Base-by-base conservation (phyloP, 495 filamentous ascomycete species). In the Penicillium samsonianum region DNA sequence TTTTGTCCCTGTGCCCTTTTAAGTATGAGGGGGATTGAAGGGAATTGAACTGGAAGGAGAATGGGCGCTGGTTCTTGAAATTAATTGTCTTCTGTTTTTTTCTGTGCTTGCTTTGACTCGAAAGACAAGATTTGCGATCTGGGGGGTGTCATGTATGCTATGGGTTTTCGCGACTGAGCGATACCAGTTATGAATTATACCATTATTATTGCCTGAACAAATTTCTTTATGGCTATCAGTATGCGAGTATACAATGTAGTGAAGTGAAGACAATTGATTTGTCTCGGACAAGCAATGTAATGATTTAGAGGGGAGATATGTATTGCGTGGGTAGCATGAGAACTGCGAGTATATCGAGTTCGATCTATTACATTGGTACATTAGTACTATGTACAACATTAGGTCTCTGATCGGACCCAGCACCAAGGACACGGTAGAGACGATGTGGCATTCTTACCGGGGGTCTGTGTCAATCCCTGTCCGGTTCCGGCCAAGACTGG, bases 121-220 rank as follows among this genome's bases (percentile, higher is more conserved):
- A 55, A 47, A 55, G 52, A 47, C 50, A n/a, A 20, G 49, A 51
- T 55, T 38, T 46, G 46, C 16, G 52, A 55, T 55, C 52, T 55
- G 52, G 31, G 40, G 28, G 30, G 16, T 37, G 30, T 46, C 14
- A 55, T 55, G 52, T 55, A 55, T 35, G 40, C 52, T 47, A 46
- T 23, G 17, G 19, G 31, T 19, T 23, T 5, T 46, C 41, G 28
- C 20, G 42, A 26, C 14, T 31, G 22, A 26, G 52, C 42, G 52
- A 38, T 37, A 28, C 52, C 42, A 28, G 31, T 22, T 26, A 55
- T 43, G 42, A 35, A 54, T 46, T 44, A 54, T 54, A 46, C 30
- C 42, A 44, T 46, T 47, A 38, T 46, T 38, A 38, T 37, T 46
- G 2, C 16, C 43, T 55, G 5, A 12, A 35, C 31, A 3, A 4